A percentile compares a stretch with the other conserved stretches of the same genome.
These are phyloP conservation scores for Grosmannia huntii DNA, from an alignment of 2,329 filamentous ascomycete genomes.

Conservation along the genomic window DNA sequence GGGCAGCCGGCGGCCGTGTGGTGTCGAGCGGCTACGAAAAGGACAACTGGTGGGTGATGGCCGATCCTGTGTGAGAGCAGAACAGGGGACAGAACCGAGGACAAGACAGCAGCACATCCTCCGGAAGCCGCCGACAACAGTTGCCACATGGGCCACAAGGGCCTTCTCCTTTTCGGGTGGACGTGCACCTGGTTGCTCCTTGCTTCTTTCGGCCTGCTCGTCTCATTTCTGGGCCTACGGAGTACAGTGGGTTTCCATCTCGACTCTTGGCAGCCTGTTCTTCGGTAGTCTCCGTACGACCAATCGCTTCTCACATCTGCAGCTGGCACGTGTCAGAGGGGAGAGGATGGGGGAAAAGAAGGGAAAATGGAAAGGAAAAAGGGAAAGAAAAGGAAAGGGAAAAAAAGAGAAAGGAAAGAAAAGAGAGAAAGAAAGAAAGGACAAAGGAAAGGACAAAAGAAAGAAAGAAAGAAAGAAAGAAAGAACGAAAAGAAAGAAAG, in stretches of 20 bases:
- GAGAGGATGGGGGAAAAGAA: too few species aligned
- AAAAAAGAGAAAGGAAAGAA: too few species aligned
- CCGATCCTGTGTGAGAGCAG: slow-evolving; percentile 14
- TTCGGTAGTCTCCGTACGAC: too few species aligned
- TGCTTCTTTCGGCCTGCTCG: not conserved
- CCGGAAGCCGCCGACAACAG: too few species aligned
- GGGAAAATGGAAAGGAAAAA: not conserved
- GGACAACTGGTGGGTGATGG: slow-evolving; percentile 95
- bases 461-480: not conserved
- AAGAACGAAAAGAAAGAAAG: too few species aligned
- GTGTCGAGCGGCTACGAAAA: slow-evolving; percentile 81
- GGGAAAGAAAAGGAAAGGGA: too few species aligned
- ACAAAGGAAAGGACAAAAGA: not conserved
- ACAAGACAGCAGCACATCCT: not conserved
- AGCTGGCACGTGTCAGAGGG: too few species aligned
- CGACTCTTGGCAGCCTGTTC: too few species aligned
- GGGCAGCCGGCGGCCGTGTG: slow-evolving; percentile 60
- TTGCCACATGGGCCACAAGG: not conserved
- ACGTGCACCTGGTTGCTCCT: not conserved
- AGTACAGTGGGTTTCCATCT: too few species aligned
- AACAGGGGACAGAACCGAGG: not conserved
- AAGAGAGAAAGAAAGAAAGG: not conserved
- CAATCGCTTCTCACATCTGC: too few species aligned
- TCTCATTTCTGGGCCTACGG: too few species aligned
- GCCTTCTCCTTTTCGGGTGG: not conserved